phyloP scores from a whole-genome alignment of 495 filamentous ascomycete genomes.

The Collariella sp. region DNA sequence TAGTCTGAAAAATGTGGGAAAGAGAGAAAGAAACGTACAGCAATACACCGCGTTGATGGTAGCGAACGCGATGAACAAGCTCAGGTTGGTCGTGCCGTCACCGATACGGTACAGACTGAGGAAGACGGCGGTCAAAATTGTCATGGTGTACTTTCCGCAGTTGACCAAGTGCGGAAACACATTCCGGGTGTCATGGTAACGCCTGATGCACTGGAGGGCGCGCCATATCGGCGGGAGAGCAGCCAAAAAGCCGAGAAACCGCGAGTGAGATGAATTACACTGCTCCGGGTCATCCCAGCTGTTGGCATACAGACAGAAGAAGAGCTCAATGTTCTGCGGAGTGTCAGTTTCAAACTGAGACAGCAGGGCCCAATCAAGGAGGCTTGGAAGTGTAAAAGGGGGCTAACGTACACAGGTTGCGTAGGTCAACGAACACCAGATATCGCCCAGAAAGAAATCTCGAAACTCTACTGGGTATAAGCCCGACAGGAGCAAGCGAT shows the following conservation, averaged over 20 bases:
- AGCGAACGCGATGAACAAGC: conserved; percentile 71
- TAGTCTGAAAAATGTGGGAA: conserved; percentile 2
- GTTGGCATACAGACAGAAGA: conserved; percentile 85
- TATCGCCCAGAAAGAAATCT: conserved; percentile 96
- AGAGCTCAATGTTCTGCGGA: conserved; percentile 71
- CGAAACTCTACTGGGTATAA: conserved; percentile 91
- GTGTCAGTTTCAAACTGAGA: conserved; percentile 1
- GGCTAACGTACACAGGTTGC: conserved; percentile 64
- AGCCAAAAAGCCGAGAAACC: conserved; percentile 79
- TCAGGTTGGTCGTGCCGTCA: conserved; percentile 39
- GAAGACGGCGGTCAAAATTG: conserved; percentile 67
- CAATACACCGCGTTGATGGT: conserved; percentile 73
- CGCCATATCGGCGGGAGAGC: conserved; percentile 80
- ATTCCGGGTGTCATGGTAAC: conserved; percentile 79
- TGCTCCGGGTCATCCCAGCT: conserved; percentile 59
- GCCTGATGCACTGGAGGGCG: conserved; percentile 79
- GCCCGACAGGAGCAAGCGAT: conserved; percentile 74
- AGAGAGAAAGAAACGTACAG: conserved; percentile 41
- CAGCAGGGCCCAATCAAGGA: neutral
- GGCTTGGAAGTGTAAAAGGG: neutral
- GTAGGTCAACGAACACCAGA: conserved; percentile 93
- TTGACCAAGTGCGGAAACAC: conserved; percentile 90
- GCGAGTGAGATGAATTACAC: conserved; percentile 82
- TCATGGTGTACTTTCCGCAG: conserved; percentile 81
- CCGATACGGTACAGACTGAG: conserved; percentile 78